These are phyloP conservation scores for Escallonia rubra DNA, from an alignment of 129 eudicot species.

Conservation along the genomic window DNA sequence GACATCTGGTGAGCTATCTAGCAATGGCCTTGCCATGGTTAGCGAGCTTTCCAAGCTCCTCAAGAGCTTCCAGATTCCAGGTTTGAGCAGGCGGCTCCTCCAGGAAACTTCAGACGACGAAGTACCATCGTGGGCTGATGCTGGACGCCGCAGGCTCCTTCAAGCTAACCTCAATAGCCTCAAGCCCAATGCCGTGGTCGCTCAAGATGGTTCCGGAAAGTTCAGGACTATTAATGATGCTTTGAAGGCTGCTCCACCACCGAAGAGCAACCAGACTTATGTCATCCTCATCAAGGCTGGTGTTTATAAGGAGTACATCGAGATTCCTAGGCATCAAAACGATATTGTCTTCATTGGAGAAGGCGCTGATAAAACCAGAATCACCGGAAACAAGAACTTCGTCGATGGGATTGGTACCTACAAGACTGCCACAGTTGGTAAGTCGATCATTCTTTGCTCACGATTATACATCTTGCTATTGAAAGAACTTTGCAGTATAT, in stretches of 20 bases:
- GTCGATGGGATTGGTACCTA: conserved; percentile 41
- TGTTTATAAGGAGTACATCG: conserved; percentile 47
- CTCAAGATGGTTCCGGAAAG: conserved; percentile 54
- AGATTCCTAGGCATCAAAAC: conserved; percentile 15
- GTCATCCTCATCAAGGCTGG: conserved; percentile 58
- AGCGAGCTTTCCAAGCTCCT: conserved; percentile 13
- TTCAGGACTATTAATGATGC: conserved; percentile 51
- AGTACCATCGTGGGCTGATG: conserved; percentile 28
- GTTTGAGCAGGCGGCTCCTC: conserved; percentile 19
- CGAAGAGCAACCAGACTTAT: conserved; percentile 16
- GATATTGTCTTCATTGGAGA: conserved; percentile 56
- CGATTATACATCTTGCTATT: neutral
- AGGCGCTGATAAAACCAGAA: conserved; percentile 51
- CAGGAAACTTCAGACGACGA: conserved; percentile 6
- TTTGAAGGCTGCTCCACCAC: conserved; percentile 36
- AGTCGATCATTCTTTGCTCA: neutral
- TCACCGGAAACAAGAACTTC: conserved; percentile 45
- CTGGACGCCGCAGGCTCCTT: conserved; percentile 13
- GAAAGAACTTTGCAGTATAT: neutral
- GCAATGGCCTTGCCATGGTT: conserved; percentile 67
- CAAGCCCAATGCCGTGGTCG: conserved; percentile 42
- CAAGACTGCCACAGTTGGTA: conserved; percentile 66
- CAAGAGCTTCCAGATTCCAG: neutral
- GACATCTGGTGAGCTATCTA: conserved; percentile 32
- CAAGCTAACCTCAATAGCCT: conserved; percentile 6